A percentile compares a stretch with the other conserved stretches of the same genome.
phyloP scores from a whole-genome alignment of 257 asterid species.

The Fraxinus anomala region DNA sequence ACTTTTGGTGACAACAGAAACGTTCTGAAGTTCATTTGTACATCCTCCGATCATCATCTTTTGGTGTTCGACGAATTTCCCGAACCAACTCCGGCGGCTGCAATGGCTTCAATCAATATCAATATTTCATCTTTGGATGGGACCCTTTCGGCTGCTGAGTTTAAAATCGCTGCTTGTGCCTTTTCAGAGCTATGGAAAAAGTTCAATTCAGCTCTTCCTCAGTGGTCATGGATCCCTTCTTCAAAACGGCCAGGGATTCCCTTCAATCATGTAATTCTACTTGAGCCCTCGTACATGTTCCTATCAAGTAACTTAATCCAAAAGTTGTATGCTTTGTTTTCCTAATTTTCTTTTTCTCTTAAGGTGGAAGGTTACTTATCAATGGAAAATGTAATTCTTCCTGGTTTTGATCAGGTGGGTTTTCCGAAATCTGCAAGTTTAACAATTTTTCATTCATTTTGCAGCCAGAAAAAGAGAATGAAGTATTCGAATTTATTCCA shows the following conservation, averaged over 20 bases:
- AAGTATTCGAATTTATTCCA: neutral
- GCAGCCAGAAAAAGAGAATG: neutral
- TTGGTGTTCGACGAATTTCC: neutral
- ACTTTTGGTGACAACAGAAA: neutral
- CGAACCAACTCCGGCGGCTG: neutral
- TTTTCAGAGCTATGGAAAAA: constrained; percentile 64
- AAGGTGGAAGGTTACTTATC: constrained; percentile 71
- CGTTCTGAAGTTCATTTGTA: neutral
- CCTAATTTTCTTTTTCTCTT: constrained; percentile 3
- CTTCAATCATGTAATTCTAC: constrained; percentile 35
- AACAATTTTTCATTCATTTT: neutral
- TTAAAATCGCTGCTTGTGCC: constrained; percentile 54
- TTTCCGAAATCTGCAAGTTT: constrained; percentile 7
- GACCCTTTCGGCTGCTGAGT: constrained; percentile 55
- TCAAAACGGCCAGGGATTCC: constrained; percentile 48
- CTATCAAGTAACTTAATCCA: neutral
- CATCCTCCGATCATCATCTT: neutral
- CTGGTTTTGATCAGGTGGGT: constrained; percentile 50
- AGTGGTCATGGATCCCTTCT: constrained; percentile 65
- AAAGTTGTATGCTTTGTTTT: constrained; percentile 8
- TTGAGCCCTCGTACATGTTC: neutral
- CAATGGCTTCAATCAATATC: neutral
- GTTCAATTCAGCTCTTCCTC: constrained; percentile 62
- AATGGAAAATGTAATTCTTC: constrained; percentile 59
- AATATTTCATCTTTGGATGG: constrained; percentile 49